Percentiles rank a stretch among this genome's conserved stretches.
Evolutionary conservation across 2,329 filamentous ascomycete genomes (phyloP).

Genomic region (Onygena corvina): DNA sequence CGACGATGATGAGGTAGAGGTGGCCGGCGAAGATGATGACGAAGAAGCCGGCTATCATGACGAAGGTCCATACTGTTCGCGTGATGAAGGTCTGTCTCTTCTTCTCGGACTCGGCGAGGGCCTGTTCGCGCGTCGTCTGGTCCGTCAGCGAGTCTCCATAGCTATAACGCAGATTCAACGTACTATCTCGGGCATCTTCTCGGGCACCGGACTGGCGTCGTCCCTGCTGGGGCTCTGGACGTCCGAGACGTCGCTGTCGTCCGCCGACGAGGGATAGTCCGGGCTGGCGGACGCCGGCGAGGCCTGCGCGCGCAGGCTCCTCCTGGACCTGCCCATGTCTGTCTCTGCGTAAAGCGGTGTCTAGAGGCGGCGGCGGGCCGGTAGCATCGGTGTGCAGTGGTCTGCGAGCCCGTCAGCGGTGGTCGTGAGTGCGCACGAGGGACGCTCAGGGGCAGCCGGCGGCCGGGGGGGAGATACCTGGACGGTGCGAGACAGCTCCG

Average conservation of each 20-base stretch:
- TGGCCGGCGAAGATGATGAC: constrained; percentile 86
- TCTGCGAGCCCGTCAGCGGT: background rate
- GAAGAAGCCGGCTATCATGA: constrained; percentile 95
- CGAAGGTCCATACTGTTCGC: constrained; percentile 90
- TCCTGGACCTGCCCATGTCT: constrained; percentile 45
- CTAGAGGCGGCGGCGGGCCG: no score
- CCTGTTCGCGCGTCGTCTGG: no score
- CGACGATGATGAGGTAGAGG: constrained; percentile 89
- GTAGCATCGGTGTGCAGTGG: background rate
- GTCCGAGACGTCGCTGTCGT: constrained; percentile 43
- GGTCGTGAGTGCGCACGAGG: background rate
- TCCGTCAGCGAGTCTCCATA: no score
- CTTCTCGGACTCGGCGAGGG: constrained; percentile 74
- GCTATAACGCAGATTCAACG: constrained; percentile 1
- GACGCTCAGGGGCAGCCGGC: background rate
- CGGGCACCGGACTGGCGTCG: constrained; percentile 28
- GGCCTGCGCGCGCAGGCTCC: constrained; percentile 51
- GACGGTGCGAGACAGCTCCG: background rate
- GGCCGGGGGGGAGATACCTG: background rate
- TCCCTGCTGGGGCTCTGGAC: constrained; percentile 40
- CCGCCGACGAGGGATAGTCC: constrained; percentile 43
- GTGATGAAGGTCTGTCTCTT: constrained; percentile 98
- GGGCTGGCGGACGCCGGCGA: constrained; percentile 30
- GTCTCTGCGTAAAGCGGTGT: no score
- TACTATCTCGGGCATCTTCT: constrained; percentile 24